Percentiles rank a stretch among this genome's conserved stretches.
Conservation (phyloP, 2,329 filamentous ascomycete genomes). For the Colletotrichum sp. region DNA sequence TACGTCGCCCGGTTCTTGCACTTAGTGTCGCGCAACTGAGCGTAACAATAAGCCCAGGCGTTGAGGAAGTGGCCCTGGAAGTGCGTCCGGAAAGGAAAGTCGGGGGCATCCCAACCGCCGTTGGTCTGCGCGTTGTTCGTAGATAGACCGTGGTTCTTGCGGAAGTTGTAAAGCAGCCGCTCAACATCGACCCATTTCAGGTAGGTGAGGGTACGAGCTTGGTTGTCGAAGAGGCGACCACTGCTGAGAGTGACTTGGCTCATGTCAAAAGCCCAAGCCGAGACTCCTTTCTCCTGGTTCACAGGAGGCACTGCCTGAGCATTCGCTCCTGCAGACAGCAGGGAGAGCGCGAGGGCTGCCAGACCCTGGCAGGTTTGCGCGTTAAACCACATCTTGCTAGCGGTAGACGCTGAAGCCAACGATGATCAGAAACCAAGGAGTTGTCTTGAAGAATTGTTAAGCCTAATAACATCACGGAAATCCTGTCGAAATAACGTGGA, state of each 20-base stretch:
- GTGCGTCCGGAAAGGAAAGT: slow-evolving; percentile 58
- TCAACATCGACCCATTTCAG: slow-evolving; percentile 50
- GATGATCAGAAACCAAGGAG: neutral
- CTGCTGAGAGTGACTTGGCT: slow-evolving; percentile 41
- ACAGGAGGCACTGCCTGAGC: slow-evolving; percentile 30
- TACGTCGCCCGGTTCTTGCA: slow-evolving; percentile 50
- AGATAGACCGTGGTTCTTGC: slow-evolving; percentile 48
- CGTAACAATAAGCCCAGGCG: slow-evolving; percentile 55
- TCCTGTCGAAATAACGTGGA: neutral
- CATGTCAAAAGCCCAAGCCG: slow-evolving; percentile 42
- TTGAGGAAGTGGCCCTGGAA: slow-evolving; percentile 56
- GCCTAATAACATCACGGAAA: neutral
- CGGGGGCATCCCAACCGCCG: slow-evolving; percentile 59
- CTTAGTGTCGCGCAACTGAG: slow-evolving; percentile 42
- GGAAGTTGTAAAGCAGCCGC: slow-evolving; percentile 54
- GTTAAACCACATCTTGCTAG: neutral
- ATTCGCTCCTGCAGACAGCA: neutral
- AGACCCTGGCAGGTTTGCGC: neutral
- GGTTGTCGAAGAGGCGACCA: slow-evolving; percentile 47
- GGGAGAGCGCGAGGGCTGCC: neutral
- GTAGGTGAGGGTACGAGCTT: slow-evolving; percentile 52
- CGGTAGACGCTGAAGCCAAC: neutral
- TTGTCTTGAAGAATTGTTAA: neutral
- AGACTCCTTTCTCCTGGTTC: slow-evolving; percentile 34
- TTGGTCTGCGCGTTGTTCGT: slow-evolving; percentile 50